Conservation (phyloP, 306 rosid species). For the Quercus ilex region DNA sequence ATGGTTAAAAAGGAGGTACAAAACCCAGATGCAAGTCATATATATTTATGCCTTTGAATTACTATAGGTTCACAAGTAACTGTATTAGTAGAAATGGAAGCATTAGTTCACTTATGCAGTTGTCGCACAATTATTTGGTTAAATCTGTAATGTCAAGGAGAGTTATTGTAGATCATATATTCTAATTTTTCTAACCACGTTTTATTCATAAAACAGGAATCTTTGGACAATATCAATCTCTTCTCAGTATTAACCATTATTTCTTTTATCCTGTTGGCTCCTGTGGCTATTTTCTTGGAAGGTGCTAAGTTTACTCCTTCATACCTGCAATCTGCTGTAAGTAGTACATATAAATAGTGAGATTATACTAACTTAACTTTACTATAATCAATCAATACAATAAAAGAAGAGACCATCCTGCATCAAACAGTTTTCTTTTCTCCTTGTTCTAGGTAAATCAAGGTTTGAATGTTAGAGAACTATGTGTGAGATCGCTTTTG, state of each 20-base stretch:
- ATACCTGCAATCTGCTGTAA: slow-evolving; percentile 59
- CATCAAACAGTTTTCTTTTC: not conserved
- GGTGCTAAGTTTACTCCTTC: slow-evolving; percentile 66
- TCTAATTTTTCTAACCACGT: slow-evolving; percentile 5
- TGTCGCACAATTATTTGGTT: not conserved
- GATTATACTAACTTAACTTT: not conserved
- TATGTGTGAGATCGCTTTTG: slow-evolving; percentile 51
- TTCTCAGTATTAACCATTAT: slow-evolving; percentile 63
- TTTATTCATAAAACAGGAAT: slow-evolving; percentile 42
- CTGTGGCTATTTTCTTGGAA: slow-evolving; percentile 55
- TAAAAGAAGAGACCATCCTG: slow-evolving; percentile 9
- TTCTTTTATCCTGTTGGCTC: slow-evolving; percentile 60
- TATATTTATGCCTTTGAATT: not conserved
- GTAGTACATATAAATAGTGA: not conserved
- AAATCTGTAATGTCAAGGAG: not conserved
- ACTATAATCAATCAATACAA: not conserved
- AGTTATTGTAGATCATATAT: not conserved
- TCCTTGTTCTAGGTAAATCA: slow-evolving; percentile 44
- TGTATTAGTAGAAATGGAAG: not conserved
- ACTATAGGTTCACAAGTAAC: not conserved
- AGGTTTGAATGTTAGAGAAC: slow-evolving; percentile 59
- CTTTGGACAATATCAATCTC: slow-evolving; percentile 73
- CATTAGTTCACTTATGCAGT: not conserved
- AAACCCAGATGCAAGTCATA: not conserved
- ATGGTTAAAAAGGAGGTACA: slow-evolving; percentile 66